Percentiles rank a stretch among this genome's conserved stretches.
These are phyloP conservation scores for Calonectria fujianensis DNA, from an alignment of 2,329 filamentous ascomycete species.

Conservation along the genomic window DNA sequence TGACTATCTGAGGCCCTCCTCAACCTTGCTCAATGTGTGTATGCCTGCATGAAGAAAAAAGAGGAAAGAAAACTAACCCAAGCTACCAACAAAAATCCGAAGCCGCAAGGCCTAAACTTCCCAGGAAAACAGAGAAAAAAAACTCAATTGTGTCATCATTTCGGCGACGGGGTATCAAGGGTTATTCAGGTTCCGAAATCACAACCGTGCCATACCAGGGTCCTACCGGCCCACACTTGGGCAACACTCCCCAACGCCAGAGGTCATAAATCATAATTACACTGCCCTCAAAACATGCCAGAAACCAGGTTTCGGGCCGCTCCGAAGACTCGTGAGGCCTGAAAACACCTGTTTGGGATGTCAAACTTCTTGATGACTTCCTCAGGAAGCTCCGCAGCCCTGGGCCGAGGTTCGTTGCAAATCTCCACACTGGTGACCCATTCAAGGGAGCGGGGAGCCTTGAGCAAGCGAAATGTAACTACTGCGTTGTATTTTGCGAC, in stretches of 20 bases:
- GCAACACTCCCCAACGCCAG: constrained; percentile 11
- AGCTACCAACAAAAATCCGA: background rate
- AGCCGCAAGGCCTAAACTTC: too few species aligned
- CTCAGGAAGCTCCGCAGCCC: background rate
- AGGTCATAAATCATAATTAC: background rate
- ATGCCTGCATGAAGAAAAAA: background rate
- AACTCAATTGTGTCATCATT: background rate
- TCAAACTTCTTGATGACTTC: background rate
- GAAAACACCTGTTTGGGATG: background rate
- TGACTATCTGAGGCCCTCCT: background rate
- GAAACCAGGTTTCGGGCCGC: constrained; percentile 8
- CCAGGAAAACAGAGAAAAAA: background rate
- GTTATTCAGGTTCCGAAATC: constrained; percentile 11
- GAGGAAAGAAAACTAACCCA: background rate
- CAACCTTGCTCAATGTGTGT: background rate
- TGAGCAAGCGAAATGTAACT: background rate
- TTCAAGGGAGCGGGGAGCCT: background rate
- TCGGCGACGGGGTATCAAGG: constrained; percentile 16
- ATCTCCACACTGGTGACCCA: constrained; percentile 16
- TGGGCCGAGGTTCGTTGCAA: background rate
- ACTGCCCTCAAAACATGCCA: background rate
- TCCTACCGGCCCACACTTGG: constrained; percentile 11
- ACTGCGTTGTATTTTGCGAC: constrained; percentile 18
- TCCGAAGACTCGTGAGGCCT: background rate
- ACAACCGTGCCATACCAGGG: constrained; percentile 3